Conservation (phyloP, 2,329 filamentous ascomycete species). For the Rugonectria rugulosa region DNA sequence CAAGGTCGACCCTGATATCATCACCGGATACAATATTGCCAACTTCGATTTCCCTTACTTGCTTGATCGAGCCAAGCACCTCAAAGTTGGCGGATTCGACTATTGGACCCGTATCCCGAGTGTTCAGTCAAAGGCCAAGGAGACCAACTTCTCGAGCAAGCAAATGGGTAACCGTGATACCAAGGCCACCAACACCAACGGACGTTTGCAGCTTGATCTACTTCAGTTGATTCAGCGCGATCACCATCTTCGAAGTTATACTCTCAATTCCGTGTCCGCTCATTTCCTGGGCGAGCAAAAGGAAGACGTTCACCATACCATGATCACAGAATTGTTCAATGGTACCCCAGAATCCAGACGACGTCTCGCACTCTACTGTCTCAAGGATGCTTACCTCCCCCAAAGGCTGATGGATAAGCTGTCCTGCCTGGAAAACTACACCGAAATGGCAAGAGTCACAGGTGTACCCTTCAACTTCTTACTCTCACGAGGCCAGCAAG, state of each 20-base stretch:
- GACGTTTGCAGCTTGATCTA: slow-evolving; percentile 89
- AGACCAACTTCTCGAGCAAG: slow-evolving; percentile 93
- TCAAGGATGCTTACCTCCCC: slow-evolving; percentile 96
- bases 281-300: slow-evolving; percentile 98
- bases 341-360: slow-evolving; percentile 92
- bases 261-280: slow-evolving; percentile 92
- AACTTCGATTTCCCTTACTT: slow-evolving; percentile 99
- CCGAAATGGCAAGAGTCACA: slow-evolving; percentile 99
- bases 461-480: slow-evolving; percentile 97
- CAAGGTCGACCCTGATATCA: slow-evolving; percentile 92
- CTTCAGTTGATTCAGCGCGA: slow-evolving; percentile 96
- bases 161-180: slow-evolving; percentile 97
- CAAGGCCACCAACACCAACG: slow-evolving; percentile 93
- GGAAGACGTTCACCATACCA: slow-evolving; percentile 97
- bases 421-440: slow-evolving; percentile 98
- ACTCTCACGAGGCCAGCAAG: slow-evolving; percentile 89
- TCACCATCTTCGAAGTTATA: slow-evolving; percentile 95
- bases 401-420: slow-evolving; percentile 96
- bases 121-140: slow-evolving; percentile 74
- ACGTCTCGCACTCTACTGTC: slow-evolving; percentile 90
- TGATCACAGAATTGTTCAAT: slow-evolving; percentile 99
- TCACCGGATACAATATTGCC: slow-evolving; percentile 98
- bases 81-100: slow-evolving; percentile 82
- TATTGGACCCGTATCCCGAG: slow-evolving; percentile 85
- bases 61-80: slow-evolving; percentile 82